Conservation (phyloP, 768 basidiomycete genomes). For the Leucosporidium scottii region DNA sequence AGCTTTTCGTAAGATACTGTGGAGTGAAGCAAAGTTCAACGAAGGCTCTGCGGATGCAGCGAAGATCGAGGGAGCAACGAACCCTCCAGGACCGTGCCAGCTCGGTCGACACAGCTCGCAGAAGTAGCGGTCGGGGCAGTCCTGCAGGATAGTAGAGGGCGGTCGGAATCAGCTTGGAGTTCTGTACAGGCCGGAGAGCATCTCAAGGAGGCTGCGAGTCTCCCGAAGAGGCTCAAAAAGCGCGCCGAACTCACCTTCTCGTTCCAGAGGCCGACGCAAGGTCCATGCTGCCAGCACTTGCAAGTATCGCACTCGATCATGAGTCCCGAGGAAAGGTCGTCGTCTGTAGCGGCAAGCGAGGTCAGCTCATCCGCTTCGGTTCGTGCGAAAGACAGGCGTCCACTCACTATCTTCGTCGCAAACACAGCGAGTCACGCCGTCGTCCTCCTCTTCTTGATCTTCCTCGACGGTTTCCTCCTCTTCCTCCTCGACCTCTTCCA, state of each 20-base stretch:
- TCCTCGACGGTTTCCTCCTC: slow-evolving; percentile 8
- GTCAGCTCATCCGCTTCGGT: not conserved
- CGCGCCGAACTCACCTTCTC: slow-evolving; percentile 45
- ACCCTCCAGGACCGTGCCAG: slow-evolving; percentile 51
- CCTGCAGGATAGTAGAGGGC: slow-evolving; percentile 35
- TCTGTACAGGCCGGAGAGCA: too few relatives aligned
- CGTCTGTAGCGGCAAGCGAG: slow-evolving; percentile 45
- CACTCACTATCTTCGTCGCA: slow-evolving; percentile 29
- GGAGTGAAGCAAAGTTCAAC: not conserved
- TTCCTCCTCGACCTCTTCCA: not conserved
- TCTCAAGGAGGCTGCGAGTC: too few relatives aligned
- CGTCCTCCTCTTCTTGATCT: slow-evolving; percentile 17
- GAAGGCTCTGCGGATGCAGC: not conserved
- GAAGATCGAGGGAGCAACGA: not conserved
- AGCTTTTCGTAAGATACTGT: slow-evolving; percentile 47
- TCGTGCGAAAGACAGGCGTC: not conserved
- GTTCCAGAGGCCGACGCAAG: slow-evolving; percentile 76
- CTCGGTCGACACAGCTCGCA: slow-evolving; percentile 91
- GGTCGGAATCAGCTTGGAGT: not conserved
- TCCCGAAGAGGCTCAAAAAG: too few relatives aligned
- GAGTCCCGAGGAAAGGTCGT: slow-evolving; percentile 59
- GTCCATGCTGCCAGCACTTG: slow-evolving; percentile 96
- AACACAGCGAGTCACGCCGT: slow-evolving; percentile 29
- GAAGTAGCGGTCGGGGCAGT: slow-evolving; percentile 70
- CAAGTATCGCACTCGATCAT: slow-evolving; percentile 98